Evolutionary conservation across 306 rosid species (phyloP).

Genomic region (Mimosa pudica): DNA sequence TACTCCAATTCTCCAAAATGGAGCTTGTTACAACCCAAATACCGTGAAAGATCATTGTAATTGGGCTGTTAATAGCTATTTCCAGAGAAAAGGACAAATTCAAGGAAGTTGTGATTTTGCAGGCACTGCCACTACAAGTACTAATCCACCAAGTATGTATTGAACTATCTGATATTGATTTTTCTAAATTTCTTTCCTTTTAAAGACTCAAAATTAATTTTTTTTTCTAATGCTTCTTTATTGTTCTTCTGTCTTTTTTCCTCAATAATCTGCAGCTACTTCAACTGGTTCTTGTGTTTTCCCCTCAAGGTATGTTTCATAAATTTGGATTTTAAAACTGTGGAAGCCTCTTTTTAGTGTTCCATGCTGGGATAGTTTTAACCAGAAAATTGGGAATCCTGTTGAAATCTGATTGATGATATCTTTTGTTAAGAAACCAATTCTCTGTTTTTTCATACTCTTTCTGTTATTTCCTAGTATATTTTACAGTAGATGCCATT

Average conservation of each 20-base stretch:
- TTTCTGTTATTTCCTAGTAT: background rate
- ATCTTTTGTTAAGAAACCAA: background rate
- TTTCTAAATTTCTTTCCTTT: background rate
- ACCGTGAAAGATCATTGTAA: slow-evolving; percentile 86
- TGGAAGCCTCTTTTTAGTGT: background rate
- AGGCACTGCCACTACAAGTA: slow-evolving; percentile 53
- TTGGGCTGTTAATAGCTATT: slow-evolving; percentile 92
- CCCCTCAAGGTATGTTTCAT: slow-evolving; percentile 69
- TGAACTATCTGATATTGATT: background rate
- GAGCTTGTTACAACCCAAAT: slow-evolving; percentile 79
- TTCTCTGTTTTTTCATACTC: background rate
- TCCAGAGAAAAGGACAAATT: slow-evolving; percentile 67
- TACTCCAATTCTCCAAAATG: slow-evolving; percentile 57
- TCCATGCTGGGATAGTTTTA: background rate
- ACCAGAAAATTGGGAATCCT: slow-evolving; percentile 5
- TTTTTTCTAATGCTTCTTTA: slow-evolving; percentile 26
- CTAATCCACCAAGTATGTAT: slow-evolving; percentile 76
- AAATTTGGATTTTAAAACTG: slow-evolving; percentile 6
- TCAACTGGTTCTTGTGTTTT: slow-evolving; percentile 63
- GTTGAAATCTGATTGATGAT: background rate
- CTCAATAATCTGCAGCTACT: slow-evolving; percentile 57
- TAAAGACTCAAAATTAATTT: background rate
- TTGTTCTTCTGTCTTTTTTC: background rate
- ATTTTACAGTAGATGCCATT: too few species aligned
- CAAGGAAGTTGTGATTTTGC: slow-evolving; percentile 83